phyloP scores from a whole-genome alignment of 805 yeast genomes.

The Candida patagonica region DNA sequence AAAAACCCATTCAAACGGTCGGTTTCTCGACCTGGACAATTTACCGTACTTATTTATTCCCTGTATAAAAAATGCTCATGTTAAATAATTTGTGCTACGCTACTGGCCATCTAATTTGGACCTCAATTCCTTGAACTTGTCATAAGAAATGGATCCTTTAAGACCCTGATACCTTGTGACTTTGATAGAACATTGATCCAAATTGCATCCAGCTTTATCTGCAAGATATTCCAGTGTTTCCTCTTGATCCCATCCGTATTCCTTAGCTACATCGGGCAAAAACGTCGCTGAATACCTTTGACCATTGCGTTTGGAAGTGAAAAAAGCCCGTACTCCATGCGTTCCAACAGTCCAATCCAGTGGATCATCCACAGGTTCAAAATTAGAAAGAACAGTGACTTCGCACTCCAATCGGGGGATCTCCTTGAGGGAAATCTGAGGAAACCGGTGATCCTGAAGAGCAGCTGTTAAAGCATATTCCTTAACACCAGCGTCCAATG shows the following conservation, averaged over 20 bases:
- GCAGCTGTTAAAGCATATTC: conserved; percentile 64
- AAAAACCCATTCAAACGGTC: conserved; percentile 2
- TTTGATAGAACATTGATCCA: conserved; percentile 30
- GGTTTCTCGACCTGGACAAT: too few relatives aligned
- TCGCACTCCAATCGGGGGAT: conserved; percentile 41
- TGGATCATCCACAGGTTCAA: conserved; percentile 42
- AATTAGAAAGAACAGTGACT: conserved; percentile 59
- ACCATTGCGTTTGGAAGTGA: conserved; percentile 31
- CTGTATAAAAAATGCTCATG: too few relatives aligned
- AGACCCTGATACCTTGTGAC: conserved; percentile 50
- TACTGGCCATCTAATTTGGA: too few relatives aligned
- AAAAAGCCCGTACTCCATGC: conserved; percentile 67
- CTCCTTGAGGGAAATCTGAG: conserved; percentile 51
- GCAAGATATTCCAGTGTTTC: conserved; percentile 67
- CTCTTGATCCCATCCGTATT: conserved; percentile 70
- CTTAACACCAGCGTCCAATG: conserved; percentile 48
- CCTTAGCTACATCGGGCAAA: conserved; percentile 81
- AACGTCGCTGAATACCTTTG: conserved; percentile 61
- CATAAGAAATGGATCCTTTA: conserved; percentile 35
- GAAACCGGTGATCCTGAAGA: conserved; percentile 67
- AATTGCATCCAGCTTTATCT: conserved; percentile 45
- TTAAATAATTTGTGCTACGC: too few relatives aligned
- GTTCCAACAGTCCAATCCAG: conserved; percentile 72
- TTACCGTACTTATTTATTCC: neutral
- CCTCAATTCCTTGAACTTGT: conserved; percentile 28